These are phyloP conservation scores for Aspergillus sp. DNA, from an alignment of 2,329 filamentous ascomycete genomes.

Conservation along the genomic window DNA sequence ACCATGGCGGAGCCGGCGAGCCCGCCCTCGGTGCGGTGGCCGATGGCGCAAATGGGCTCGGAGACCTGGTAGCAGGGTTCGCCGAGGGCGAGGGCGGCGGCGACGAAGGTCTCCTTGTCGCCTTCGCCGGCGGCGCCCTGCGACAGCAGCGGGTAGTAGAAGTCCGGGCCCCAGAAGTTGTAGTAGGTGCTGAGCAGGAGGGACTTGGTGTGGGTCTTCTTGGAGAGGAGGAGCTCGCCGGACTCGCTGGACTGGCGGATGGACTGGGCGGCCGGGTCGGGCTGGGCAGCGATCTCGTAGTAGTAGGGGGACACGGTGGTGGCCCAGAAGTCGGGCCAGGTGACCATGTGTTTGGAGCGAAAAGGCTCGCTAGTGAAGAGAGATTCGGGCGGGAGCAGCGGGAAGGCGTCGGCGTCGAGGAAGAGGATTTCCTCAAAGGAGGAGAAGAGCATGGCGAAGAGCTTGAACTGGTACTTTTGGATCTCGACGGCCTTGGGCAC, in stretches of 20 bases:
- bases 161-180: constrained; percentile 47
- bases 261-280: constrained; percentile 17
- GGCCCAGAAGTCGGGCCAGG: constrained; percentile 51
- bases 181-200: constrained; percentile 52
- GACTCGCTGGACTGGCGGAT: constrained; percentile 40
- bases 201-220: constrained; percentile 40
- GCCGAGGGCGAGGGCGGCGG: constrained; percentile 42
- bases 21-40: constrained; percentile 27
- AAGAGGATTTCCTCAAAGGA: constrained; percentile 51
- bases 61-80: constrained; percentile 45
- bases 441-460: constrained; percentile 50
- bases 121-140: constrained; percentile 51
- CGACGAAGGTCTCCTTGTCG: constrained; percentile 53
- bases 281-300: constrained; percentile 37
- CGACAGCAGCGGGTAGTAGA: constrained; percentile 47
- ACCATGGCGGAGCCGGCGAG: constrained; percentile 40
- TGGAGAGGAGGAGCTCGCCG: constrained; percentile 48
- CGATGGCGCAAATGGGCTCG: constrained; percentile 34
- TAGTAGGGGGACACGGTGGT: constrained; percentile 39
- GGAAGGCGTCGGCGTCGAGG: constrained; percentile 50
- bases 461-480: constrained; percentile 49
- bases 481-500: constrained; percentile 31
- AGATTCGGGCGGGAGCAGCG: constrained; percentile 40
- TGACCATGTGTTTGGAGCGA: constrained; percentile 39
- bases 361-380: constrained; percentile 46